Conservation (phyloP, 2,329 filamentous ascomycete genomes). For the Zymoseptoria passerinii region DNA sequence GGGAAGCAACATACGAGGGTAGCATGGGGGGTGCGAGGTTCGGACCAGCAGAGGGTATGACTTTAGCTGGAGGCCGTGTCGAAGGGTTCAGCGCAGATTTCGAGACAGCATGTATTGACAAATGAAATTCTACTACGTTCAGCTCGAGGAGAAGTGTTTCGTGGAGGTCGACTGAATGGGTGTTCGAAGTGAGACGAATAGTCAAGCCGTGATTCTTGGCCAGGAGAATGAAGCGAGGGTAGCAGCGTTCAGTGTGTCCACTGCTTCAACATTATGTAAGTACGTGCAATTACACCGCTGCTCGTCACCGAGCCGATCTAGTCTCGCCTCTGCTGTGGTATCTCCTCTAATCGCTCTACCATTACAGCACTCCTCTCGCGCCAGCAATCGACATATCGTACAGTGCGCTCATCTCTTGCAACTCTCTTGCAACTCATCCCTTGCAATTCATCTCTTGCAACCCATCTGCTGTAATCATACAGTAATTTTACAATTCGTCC, state of each 20-base stretch:
- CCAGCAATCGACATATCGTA: neutral
- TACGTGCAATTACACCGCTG: neutral
- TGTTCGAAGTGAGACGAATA: too few relatives aligned
- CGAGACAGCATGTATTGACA: too few relatives aligned
- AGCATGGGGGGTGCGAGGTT: too few relatives aligned
- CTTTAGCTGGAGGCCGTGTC: neutral
- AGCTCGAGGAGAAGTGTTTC: too few relatives aligned
- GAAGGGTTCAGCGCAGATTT: neutral
- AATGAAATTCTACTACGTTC: too few relatives aligned
- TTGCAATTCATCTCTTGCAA: neutral
- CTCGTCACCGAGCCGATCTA: neutral
- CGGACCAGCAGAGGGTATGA: too few relatives aligned
- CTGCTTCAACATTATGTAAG: neutral
- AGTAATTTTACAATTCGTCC: slow-evolving; percentile 20
- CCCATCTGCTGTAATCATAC: neutral
- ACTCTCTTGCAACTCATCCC: neutral
- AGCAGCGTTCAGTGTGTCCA: neutral
- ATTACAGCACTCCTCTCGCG: neutral
- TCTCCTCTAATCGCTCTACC: neutral
- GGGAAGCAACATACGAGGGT: too few relatives aligned
- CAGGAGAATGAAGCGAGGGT: too few relatives aligned
- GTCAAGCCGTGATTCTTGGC: too few relatives aligned
- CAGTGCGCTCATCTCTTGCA: neutral
- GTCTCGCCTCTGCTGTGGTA: neutral
- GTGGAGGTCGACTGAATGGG: too few relatives aligned